Base-by-base conservation (phyloP, 148 eudicot species). In the Agrostemma githago region DNA sequence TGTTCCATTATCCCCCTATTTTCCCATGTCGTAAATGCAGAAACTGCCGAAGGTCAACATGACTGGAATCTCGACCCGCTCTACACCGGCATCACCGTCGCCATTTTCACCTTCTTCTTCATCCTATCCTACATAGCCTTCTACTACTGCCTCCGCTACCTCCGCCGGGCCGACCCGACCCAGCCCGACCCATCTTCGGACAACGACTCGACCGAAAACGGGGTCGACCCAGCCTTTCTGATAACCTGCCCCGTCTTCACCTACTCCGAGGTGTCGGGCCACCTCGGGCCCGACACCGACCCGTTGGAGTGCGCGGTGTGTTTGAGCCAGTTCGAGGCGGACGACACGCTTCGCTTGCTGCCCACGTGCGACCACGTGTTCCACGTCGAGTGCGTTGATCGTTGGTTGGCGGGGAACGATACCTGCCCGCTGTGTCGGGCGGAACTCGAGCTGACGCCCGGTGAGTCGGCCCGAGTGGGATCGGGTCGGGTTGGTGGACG, bases 291-390 rank as follows among this genome's bases (percentile, higher is more conserved):
- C 8, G 61, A 42, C 14, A 38, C 14, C 3, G 71, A 42, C 34
- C 15, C 57, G 26, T 44, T 66, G 38, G 85, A 83, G 64, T 83
- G 85, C 61, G 83, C 83, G 34, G 81, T 85, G 3, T 85, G 87
- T n/a, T 40, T 85, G 5, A 67, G 80, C 71, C 62, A 72, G 51
- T 83, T 83, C 19, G 79, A 72, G 5, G 78, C 59, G 4, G 76
- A 71, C 5, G 85, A 85, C 16, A 58, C 60, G 38, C 73, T 85
- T 20, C 79, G 87, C 40, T 46, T 74, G 51, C 46, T 85, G 10
- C 87, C 87, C 11, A 75, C 69, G 43, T 85, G 87, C 41, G 78
- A 72, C 1, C 87, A 85, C 65, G 77, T 82, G 64, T 85, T 85
- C 38, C 87, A 85, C 62, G 69, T 80, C 1, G 79, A 79, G 15